Base-by-base conservation (phyloP, 140 eudicot genomes). In the Bidens hawaiensis region DNA sequence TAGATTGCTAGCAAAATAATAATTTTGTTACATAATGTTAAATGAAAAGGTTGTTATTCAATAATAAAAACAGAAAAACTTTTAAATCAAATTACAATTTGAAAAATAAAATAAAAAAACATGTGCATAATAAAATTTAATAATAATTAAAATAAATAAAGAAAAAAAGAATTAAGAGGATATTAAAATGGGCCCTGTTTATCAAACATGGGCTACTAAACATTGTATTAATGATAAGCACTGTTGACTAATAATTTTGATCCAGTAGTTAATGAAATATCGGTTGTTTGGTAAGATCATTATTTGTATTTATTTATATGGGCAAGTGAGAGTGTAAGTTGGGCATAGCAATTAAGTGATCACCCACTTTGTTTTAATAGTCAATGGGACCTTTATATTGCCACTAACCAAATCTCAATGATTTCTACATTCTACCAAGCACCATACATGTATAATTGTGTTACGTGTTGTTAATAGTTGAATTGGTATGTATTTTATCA, bases 291-390 rank as follows among this genome's bases (percentile, higher is more conserved):
- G 71, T 72, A 68, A 66, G 61, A 63, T 74, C 48, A 65, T 43
- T n/a, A n/a, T n/a, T n/a, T n/a, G n/a, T 58, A 65, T 43, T 77
- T 60, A 71, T 65, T 49, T 58, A 73, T 66, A 64, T 23, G 52
- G 73, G 51, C 31, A 62, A 73, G 43, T 27, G 73, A 62, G 76
- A 62, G 65, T 73, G 21, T 48, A 38, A 71, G 76, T 64, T 48
- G 83, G 83, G 74, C 70, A 69, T 69, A 68, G 30, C 77, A 28
- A 36, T 68, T 78, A 40, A 68, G 69, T 54, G 70, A 45, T 23
- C 65, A 30, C 45, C 67, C 60, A 64, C 71, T 64, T 52, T 57
- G 26, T n/a, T 25, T 36, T 61, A 34, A 36, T 50, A 71, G 36
- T 62, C 38, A 30, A 61, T 38, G n/a, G 25, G 41, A 50, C 50